Base-by-base conservation (phyloP, 352 stramenopile genomes). In the Pythium guiyangense region DNA sequence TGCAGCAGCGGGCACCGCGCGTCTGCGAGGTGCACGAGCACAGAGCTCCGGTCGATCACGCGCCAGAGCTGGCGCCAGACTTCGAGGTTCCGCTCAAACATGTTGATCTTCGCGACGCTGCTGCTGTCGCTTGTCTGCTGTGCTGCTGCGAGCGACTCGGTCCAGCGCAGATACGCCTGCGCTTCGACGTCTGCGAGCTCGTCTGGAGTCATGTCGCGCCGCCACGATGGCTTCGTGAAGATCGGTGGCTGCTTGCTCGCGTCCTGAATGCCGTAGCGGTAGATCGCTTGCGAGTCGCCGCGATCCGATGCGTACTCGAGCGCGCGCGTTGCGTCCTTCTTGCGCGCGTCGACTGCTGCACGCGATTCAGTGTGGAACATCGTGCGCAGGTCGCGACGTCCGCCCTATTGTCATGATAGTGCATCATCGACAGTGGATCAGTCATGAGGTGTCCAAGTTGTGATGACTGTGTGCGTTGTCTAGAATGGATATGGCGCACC, bases 31-130 rank as follows among this genome's bases (percentile, higher is more conserved):
- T 91, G 80, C 25, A 94, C 72, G n/a, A 94, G 63, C 46, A 92
- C 71, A 20, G 84, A 76, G 3, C 80, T 82, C 45, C 79, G 82
- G 64, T 94, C 84, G 12, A 92, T 68, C 45, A 90, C 84, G 49
- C 82, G 77, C 84, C 84, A 94, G 14, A 94, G 60, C 62, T 94
- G 77, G 3, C 82, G 71, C 84, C 84, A 94, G 1, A 92, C 83
- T 52, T 92, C 78, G 17, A 92, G 60, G 49, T 94, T 94, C 35
- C 79, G 74, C 56, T 94, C 84, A 40, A 82, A 94, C 17, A 88
- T 45, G 54, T 92, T 92, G 44, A 84, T 65, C n/a, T 65, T 54
- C 0, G 35, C n/a, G 26, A 43, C 47, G 15, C 25, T 37, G 12
- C 10, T 15, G 42, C 29, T n/a, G 14, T 45, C 39, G 18, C 6